These are phyloP conservation scores for Trypanosoma rangeli DNA, from an alignment of 208 protist genomes.

Conservation along the genomic window DNA sequence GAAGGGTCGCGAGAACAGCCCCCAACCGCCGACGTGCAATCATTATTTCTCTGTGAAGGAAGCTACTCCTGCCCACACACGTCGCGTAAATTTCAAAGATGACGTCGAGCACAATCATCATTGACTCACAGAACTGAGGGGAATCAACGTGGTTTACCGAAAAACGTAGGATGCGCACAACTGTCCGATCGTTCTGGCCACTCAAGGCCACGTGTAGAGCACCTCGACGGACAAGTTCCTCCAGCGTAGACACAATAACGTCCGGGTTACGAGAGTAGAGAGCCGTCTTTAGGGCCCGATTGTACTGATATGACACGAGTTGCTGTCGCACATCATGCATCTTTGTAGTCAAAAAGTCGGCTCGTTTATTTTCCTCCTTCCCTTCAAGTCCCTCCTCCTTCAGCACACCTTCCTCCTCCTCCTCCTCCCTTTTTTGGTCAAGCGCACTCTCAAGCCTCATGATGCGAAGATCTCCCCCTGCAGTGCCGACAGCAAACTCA, in stretches of 20 bases:
- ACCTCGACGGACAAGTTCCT: constrained; percentile 80
- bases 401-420: constrained; percentile 19
- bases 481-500: constrained; percentile 71
- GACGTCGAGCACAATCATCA: constrained; percentile 72
- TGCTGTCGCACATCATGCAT: constrained; percentile 65
- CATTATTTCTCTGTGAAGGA: constrained; percentile 78
- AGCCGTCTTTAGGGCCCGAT: constrained; percentile 69
- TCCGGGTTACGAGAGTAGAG: constrained; percentile 75
- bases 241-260: constrained; percentile 80
- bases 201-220: constrained; percentile 77
- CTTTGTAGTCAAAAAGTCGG: constrained; percentile 43
- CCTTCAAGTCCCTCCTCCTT: constrained; percentile 20
- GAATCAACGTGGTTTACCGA: constrained; percentile 65
- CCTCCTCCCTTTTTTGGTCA: constrained; percentile 13
- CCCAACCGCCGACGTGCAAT: constrained; percentile 67
- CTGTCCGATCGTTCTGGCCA: constrained; percentile 82
- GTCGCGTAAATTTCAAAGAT: constrained; percentile 84
- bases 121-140: constrained; percentile 75
- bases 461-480: constrained; percentile 64
- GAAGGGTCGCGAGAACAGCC: constrained; percentile 49
- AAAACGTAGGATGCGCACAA: constrained; percentile 80
- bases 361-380: constrained; percentile 19
- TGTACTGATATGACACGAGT: constrained; percentile 71
- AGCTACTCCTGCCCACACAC: constrained; percentile 53
- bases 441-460: constrained; percentile 49